Base-by-base conservation (phyloP, 495 filamentous ascomycete genomes). In the Hypoxylon fuscum region DNA sequence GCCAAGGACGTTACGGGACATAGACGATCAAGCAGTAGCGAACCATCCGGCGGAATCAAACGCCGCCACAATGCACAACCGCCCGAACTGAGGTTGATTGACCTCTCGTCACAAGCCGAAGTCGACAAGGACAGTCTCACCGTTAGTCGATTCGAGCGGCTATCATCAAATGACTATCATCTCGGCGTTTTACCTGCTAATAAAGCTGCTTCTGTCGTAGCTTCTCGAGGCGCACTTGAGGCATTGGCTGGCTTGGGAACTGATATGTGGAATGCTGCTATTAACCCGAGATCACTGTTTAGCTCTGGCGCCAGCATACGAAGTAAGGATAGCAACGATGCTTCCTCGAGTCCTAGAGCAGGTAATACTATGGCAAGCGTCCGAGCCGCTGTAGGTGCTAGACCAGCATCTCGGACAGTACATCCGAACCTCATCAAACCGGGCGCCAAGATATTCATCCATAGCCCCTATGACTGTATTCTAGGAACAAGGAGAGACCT, bases 401-500 rank as follows among this genome's bases (percentile, higher is more conserved):
- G 48, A 18, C 48, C 48, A 10, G 40, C 32, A 7, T 65, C 45
- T 18, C 55, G 56, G 42, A 66, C 74, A 3, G 72, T 73, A 1
- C 79, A 83, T 62, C 77, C 79, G 1, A 75, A 78, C 50, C 74
- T 84, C 7, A 63, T 70, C 41, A 86, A 85, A 12, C 83, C 86
- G 5, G 93, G 95, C 0, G 83, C 93, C 59, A 98, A 97, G 65
- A 91, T 98, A 21, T 97, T 96, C 70, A 89, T 98, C 25, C 92
- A 96, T 47, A 97, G 93, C 66, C 96, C 96, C 1, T 98, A 95
- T 64, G 95, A 98, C 75, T 96, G 93, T 62, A 85, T 97, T 18
- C 79, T 96, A 51, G 90, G 92, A 0, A 89, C 94, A 0, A 92
- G 92, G 66, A 79, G 95, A 60, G 93, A 96, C 62, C 78, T 93